Evolutionary conservation across 345 rosid genomes (phyloP).

Genomic region (Murraya koenigii): DNA sequence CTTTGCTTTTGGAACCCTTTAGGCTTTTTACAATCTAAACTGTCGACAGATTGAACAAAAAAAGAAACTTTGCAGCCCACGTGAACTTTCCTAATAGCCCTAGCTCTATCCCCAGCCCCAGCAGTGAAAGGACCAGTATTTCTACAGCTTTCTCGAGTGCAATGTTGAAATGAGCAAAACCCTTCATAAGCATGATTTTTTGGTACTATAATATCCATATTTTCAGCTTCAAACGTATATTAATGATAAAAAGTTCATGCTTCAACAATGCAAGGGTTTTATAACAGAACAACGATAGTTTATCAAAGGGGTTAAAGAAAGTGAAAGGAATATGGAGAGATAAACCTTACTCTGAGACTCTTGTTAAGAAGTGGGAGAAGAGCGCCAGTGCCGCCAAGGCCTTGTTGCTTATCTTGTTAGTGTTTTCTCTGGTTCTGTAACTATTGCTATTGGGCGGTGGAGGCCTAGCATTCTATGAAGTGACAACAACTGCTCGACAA

Average conservation of each 20-base stretch:
- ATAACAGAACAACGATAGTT: not conserved
- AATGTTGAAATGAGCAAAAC: constrained; percentile 46
- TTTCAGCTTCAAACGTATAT: not conserved
- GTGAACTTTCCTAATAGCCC: constrained; percentile 16
- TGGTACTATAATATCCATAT: constrained; percentile 56
- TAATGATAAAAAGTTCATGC: not conserved
- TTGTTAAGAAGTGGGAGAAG: not conserved
- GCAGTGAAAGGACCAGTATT: constrained; percentile 24
- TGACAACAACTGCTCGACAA: not conserved
- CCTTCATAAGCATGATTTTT: constrained; percentile 55
- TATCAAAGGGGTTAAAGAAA: not conserved
- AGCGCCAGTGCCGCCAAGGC: constrained; percentile 14
- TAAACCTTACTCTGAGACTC: constrained; percentile 13
- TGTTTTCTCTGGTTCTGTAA: not conserved
- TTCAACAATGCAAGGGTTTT: not conserved
- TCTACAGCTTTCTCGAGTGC: constrained; percentile 32
- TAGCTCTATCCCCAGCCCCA: constrained; percentile 18
- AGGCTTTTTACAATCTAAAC: constrained; percentile 11
- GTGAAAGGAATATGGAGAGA: not conserved
- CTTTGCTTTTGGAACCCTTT: constrained; percentile 36
- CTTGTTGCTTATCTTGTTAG: constrained; percentile 30
- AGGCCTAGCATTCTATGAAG: not conserved
- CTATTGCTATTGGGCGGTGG: not conserved
- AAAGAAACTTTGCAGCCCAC: constrained; percentile 12
- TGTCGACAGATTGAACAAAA: constrained; percentile 16